Evolutionary conservation across 1,284 basidiomycete species (phyloP).

Genomic region (Pseudozyma pruni): DNA sequence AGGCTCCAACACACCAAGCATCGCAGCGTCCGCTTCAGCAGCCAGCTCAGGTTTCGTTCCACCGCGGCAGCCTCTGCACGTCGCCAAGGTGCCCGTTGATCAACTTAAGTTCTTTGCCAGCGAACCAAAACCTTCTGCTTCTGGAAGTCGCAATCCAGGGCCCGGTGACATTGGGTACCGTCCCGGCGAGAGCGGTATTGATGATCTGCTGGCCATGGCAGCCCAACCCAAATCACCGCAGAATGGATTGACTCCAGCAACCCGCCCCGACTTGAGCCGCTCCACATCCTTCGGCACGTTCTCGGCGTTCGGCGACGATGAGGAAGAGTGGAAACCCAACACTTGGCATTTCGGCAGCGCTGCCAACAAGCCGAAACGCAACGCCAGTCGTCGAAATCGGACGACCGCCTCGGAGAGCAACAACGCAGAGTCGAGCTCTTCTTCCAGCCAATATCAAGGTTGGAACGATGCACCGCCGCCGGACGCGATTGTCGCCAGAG

Average conservation of each 20-base stretch:
- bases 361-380: slow-evolving; percentile 1
- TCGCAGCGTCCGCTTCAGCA: slow-evolving; percentile 31
- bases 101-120: slow-evolving; percentile 49
- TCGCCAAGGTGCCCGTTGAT: slow-evolving; percentile 42
- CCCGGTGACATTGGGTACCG: slow-evolving; percentile 23
- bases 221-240: slow-evolving; percentile 12
- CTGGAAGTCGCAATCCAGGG: slow-evolving; percentile 12
- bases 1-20: slow-evolving; percentile 31
- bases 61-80: slow-evolving; percentile 31
- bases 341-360: slow-evolving; percentile 52
- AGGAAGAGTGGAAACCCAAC: slow-evolving; percentile 57
- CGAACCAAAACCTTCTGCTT: slow-evolving; percentile 15
- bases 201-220: slow-evolving; percentile 52
- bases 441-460: slow-evolving; percentile 24
- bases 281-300: slow-evolving; percentile 12
- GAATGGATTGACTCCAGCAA: not conserved
- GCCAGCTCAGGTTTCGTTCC: slow-evolving; percentile 44
- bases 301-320: slow-evolving; percentile 17
- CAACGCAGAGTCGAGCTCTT: too few relatives aligned
- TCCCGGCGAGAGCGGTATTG: slow-evolving; percentile 60
- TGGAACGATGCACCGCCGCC: slow-evolving; percentile 59
- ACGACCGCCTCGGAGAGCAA: too few relatives aligned
- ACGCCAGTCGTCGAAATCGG: not conserved
- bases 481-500: slow-evolving; percentile 49
- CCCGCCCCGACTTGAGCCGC: slow-evolving; percentile 17